phyloP scores from a whole-genome alignment of 805 yeast genomes.

The Zygotorulaspora danielsina region DNA sequence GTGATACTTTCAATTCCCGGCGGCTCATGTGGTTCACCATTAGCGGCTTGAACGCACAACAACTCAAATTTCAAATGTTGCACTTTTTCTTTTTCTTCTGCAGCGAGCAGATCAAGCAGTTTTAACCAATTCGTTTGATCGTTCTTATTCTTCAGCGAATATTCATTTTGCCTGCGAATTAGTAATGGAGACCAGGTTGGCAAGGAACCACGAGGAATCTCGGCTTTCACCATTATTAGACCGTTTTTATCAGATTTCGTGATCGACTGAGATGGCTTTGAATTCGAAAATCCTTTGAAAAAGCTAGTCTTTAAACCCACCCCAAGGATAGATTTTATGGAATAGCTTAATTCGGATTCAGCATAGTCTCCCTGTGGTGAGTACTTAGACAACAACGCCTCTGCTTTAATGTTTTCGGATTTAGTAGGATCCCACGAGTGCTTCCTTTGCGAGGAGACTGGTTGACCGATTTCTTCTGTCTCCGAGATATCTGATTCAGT shows the following conservation, averaged over 20 bases:
- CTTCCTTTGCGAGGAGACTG: not conserved
- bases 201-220: slow-evolving; percentile 33
- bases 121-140: slow-evolving; percentile 33
- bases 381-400: not conserved
- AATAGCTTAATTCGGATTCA: slow-evolving; percentile 20
- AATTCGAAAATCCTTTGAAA: not conserved
- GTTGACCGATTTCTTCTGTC: not conserved
- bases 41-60: slow-evolving; percentile 30
- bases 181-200: slow-evolving; percentile 36
- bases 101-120: slow-evolving; percentile 24
- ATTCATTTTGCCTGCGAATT: slow-evolving; percentile 32
- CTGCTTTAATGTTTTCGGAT: slow-evolving; percentile 2
- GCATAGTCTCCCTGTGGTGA: slow-evolving; percentile 5
- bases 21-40: slow-evolving; percentile 21
- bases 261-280: not conserved
- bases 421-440: slow-evolving; percentile 4
- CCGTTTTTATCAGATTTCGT: slow-evolving; percentile 24
- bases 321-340: slow-evolving; percentile 8
- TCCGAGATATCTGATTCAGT: slow-evolving; percentile 10
- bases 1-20: slow-evolving; percentile 29
- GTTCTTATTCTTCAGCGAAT: slow-evolving; percentile 26
- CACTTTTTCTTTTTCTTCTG: slow-evolving; percentile 26
- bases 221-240: slow-evolving; percentile 25
- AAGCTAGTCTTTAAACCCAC: not conserved
- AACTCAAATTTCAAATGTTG: slow-evolving; percentile 27